Percentiles rank a stretch among this genome's conserved stretches.
Evolutionary conservation across 2,329 filamentous ascomycete genomes (phyloP).

Genomic region (Chaetomium strumarium): DNA sequence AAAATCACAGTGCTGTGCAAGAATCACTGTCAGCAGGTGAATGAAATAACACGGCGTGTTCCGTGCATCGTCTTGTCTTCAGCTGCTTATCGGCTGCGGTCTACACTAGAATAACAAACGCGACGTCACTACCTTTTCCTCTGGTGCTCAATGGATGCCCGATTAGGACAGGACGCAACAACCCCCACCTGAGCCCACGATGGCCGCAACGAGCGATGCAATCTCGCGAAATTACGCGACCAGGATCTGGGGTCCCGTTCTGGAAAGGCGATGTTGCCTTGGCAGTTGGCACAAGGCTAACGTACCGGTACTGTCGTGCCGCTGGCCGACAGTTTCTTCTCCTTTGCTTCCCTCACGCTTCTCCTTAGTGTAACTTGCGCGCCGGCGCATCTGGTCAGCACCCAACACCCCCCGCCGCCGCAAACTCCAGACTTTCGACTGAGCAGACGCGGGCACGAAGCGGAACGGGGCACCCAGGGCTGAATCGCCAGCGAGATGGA

Average conservation of each 20-base stretch:
- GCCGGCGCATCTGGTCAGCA: neutral
- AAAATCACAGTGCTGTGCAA: too few species aligned
- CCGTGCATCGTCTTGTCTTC: neutral
- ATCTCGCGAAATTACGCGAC: slow-evolving; percentile 15
- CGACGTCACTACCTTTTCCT: too few species aligned
- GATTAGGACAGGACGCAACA: neutral
- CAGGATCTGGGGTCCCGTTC: slow-evolving; percentile 7
- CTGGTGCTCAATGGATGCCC: neutral
- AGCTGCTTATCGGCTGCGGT: neutral
- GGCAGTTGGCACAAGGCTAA: slow-evolving; percentile 2
- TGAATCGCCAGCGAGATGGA: slow-evolving; percentile 15
- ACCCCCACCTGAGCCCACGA: neutral
- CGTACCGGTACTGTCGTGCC: neutral
- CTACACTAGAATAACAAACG: too few species aligned
- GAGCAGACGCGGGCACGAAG: neutral
- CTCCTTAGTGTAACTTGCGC: neutral
- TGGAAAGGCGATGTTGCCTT: slow-evolving; percentile 6
- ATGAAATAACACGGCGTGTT: too few species aligned
- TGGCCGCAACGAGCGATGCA: slow-evolving; percentile 9
- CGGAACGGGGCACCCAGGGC: slow-evolving; percentile 3
- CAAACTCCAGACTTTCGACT: neutral
- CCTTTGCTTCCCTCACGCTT: too few species aligned
- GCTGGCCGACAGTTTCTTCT: neutral
- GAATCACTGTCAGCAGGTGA: too few species aligned
- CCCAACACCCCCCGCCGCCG: neutral